Percentiles rank a stretch among this genome's conserved stretches.
phyloP scores from a whole-genome alignment of 768 basidiomycete genomes.

The Kwoniella botswanensis region DNA sequence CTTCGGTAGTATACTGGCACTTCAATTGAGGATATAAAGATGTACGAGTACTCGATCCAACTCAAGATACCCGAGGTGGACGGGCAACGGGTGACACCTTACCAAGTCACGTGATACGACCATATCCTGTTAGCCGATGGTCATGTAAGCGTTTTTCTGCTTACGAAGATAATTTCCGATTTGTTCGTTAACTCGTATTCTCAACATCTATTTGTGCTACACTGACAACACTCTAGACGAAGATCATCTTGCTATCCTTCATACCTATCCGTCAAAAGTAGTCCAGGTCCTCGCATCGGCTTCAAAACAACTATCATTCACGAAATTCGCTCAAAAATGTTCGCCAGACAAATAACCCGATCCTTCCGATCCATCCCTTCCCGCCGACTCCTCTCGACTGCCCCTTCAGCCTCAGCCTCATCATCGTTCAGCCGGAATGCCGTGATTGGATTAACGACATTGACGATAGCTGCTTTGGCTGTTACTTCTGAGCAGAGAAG shows the following conservation, averaged over 20 bases:
- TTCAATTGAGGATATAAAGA: too few species aligned
- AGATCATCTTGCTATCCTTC: not conserved
- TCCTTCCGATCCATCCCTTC: conserved; percentile 22
- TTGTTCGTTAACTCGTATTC: not conserved
- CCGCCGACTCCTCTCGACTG: conserved; percentile 15
- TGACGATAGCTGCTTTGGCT: conserved; percentile 17
- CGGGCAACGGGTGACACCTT: too few species aligned
- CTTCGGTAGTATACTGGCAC: too few species aligned
- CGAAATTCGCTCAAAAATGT: conserved; percentile 5
- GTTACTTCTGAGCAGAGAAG: conserved; percentile 13
- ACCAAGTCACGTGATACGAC: not conserved
- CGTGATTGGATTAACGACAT: conserved; percentile 13
- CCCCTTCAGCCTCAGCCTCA: conserved; percentile 11
- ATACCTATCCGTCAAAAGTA: too few species aligned
- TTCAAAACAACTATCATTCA: not conserved
- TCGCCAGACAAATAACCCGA: conserved; percentile 17
- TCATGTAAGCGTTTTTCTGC: conserved; percentile 5
- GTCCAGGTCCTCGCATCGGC: too few species aligned
- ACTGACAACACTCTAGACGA: too few species aligned
- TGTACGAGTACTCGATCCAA: too few species aligned
- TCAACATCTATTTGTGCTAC: not conserved
- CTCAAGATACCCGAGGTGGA: too few species aligned
- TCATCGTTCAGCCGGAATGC: conserved; percentile 22
- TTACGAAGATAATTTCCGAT: conserved; percentile 1
- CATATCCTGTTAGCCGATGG: not conserved